Evolutionary conservation across 2,329 filamentous ascomycete genomes (phyloP).

Genomic region (Aspergillus cejpii): DNA sequence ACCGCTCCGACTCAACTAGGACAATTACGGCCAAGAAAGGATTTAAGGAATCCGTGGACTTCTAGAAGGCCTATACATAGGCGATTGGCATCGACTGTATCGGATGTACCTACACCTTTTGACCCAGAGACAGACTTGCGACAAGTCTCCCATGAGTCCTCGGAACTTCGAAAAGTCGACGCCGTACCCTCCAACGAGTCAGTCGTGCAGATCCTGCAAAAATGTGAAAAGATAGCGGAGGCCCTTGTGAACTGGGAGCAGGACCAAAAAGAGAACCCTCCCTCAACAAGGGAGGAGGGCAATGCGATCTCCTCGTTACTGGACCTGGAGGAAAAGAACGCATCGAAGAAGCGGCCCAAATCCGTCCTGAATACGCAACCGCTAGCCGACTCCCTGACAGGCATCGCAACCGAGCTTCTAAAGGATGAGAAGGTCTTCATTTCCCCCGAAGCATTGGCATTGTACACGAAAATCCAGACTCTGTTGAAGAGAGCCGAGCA

Average conservation of each 20-base stretch:
- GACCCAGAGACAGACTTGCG: conserved; percentile 25
- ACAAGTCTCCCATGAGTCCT: conserved; percentile 24
- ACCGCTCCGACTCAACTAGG: conserved; percentile 8
- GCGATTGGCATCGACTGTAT: conserved; percentile 17
- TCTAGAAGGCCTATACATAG: conserved; percentile 5
- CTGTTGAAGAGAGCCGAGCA: conserved; percentile 66
- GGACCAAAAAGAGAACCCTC: conserved; percentile 8
- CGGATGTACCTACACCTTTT: conserved; percentile 3
- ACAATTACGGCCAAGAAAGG: conserved; percentile 16
- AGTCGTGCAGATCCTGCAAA: conserved; percentile 30
- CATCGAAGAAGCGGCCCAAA: conserved; percentile 19
- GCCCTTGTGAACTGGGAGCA: conserved; percentile 25
- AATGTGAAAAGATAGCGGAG: conserved; percentile 32
- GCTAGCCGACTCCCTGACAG: conserved; percentile 44
- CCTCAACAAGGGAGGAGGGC: conserved; percentile 21
- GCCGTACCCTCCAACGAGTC: conserved; percentile 32
- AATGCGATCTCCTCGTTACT: conserved; percentile 39
- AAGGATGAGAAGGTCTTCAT: conserved; percentile 73
- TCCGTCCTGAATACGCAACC: conserved; percentile 27
- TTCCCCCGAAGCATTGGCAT: conserved; percentile 61
- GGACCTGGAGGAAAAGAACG: conserved; percentile 36
- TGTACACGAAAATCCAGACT: conserved; percentile 71
- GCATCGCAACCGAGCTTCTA: conserved; percentile 61
- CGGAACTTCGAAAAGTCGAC: conserved; percentile 25
- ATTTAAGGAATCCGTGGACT: conserved; percentile 4